Evolutionary conservation across 2,329 filamentous ascomycete genomes (phyloP), one percentile per base, ranked within the genome.

Genomic region (Beauveria scarabaeidicola): DNA sequence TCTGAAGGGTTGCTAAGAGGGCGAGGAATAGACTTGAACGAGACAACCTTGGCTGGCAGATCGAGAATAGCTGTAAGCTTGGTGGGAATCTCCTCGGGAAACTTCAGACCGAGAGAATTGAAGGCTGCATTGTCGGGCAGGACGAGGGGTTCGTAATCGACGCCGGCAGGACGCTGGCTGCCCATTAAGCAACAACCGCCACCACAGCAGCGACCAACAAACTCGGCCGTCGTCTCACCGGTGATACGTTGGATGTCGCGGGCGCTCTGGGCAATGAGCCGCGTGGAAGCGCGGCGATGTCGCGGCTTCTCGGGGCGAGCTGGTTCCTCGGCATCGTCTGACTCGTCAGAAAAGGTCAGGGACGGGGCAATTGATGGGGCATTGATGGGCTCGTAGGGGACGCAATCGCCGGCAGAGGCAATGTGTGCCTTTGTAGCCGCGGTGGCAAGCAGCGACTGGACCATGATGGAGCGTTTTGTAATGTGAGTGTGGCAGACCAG

Each of bases 101-200:
- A 80, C 66, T 87, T 89, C 65, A 97, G 81, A 56, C 86, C 80
- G 52, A 99, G 80, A 62, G 87, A 90, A 59, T 84, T 81, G 76
- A 89, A 99, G 17, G 94, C 94, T 61, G 87, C 82, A 67, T 96
- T 97, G 71, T 94, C 85, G 1, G 93, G 92, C 2, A 84, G 69
- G 17, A 76, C 67, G 21, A 87, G 71, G 7, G 69, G 69, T 67
- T 86, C 83, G 61, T 79, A 83, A 44, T 81, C 73, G 50, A 83
- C 62, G 36, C 74, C 75, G 2, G 77, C 71, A 54, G 73, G 75
- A 63, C 76, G 72, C 63, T 75, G 75, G 54, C 71, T 71, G 52
- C 72, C 73, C 52, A 78, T 79, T 72, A 85, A 77, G 67, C 83
- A 86, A 72, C 84, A 87, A 60, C 83, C 83, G 32, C 83, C 84